Evolutionary conservation across 768 basidiomycete genomes (phyloP), one percentile per base, ranked within the genome.

Genomic region (Xerocomellus intermedius): DNA sequence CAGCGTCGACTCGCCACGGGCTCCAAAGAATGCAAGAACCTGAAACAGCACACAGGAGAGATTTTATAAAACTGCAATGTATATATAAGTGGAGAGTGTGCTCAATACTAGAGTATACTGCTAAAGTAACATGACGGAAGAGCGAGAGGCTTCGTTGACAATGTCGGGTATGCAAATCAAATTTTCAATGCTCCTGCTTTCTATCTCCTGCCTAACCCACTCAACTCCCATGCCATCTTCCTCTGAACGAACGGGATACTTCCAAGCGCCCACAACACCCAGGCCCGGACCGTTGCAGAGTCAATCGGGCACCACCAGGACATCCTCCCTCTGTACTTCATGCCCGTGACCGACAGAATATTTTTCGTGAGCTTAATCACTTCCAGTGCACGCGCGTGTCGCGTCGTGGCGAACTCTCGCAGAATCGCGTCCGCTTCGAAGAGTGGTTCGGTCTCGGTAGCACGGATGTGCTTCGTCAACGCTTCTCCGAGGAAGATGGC

Each of bases 401-500:
- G 74, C 49, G 55, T 54, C 5, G 61, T 47, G 16, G 74, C 72
- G 63, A 75, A 79, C 8, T 67, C 66, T 38, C 52, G 58, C 16
- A 82, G 64, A 21, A 71, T 59, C 32, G 35, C 59, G 37, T 79
- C 75, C 0, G 62, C 61, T n/a, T 58, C 60, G 7, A 55, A 19
- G 14, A 47, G 26, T 2, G 60, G 19, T 22, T 44, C 41, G 0
- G 52, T 55, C 38, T 63, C 52, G 3, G 55, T 12, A 30, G 57
- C 60, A 4, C 39, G 58, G 2, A 75, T 54, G 62, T 78, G 77
- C n/a, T 70, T 65, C 17, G 66, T 63, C 38, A 83, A 64, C 8
- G 62, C 73, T n/a, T 75, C 71, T 6, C 75, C 80, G 4, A 82
- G 73, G 45, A 71, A 68, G 21, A 81, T 64, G 8, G 77, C 81